Base-by-base conservation (phyloP, 306 rosid species). In the Acacia confusa region DNA sequence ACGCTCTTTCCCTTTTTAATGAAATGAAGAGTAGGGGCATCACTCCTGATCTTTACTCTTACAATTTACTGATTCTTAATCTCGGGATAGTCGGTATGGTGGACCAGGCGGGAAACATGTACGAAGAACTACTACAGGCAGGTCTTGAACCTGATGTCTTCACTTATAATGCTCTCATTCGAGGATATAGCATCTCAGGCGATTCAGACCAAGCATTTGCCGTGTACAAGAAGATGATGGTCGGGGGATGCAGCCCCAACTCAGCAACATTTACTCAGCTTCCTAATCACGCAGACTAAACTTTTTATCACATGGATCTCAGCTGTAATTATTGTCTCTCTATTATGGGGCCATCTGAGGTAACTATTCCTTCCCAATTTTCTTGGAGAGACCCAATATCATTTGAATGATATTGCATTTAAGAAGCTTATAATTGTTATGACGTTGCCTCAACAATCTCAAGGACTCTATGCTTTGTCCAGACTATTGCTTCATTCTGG, bases 161-260 rank as follows among this genome's bases (percentile, higher is more conserved):
- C 88, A 95, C 98, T 25, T 92, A 91, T 83, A 95, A 95, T 82
- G 99, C 98, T 74, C 99, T 95, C 74, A 95, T 95, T 84, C 90
- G 97, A 68, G 96, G 91, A 67, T 89, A 95, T 67, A 80, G 97
- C 81, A 43, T 79, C 75, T 90, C 97, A 0, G 99, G 90, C 55
- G 83, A 89, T 67, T 85, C 87, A 76, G 95, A 95, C 50, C 88
- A 82, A 57, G 99, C 99, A 25, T 95, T 90, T 78, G 84, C 94
- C 32, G 82, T 93, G 75, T 93, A 87, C 88, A 83, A 88, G 90
- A 93, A 90, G 85, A 95, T 95, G 99, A 88, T 95, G 95, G 89
- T 89, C 17, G 92, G 79, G 30, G 99, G 99, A n/a, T 91, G 95
- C 86, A 86, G 84, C 72, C 99, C 97, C 66, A 91, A 95, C 74